These are phyloP conservation scores for Fusarium mangiferae DNA, from an alignment of 2,329 filamentous ascomycete genomes.

Conservation along the genomic window DNA sequence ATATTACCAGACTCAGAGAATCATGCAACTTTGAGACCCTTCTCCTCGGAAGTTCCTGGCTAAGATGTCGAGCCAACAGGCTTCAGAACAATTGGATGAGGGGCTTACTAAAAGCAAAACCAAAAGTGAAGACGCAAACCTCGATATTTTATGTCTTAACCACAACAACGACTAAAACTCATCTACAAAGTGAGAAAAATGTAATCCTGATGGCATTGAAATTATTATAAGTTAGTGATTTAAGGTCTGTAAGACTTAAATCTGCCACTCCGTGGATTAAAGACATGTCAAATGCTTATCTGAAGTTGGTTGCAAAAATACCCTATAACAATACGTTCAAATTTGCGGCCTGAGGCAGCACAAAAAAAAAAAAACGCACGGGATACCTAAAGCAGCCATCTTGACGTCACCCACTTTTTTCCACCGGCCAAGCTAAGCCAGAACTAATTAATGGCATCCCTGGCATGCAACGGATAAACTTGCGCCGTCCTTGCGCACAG, in stretches of 20 bases:
- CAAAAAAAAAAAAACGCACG: rapidly evolving
- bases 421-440: background rate
- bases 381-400: background rate
- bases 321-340: background rate
- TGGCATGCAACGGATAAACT: background rate
- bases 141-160: background rate
- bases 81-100: no score
- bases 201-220: background rate
- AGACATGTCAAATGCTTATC: background rate
- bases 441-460: no score
- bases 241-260: background rate
- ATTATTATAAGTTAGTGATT: background rate
- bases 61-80: no score
- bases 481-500: background rate
- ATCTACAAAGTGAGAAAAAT: no score
- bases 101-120: no score
- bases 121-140: rapidly evolving
- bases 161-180: background rate
- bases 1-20: rapidly evolving
- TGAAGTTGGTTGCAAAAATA: background rate
- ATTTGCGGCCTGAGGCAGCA: background rate
- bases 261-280: no score
- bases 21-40: background rate
- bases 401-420: background rate
- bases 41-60: rapidly evolving